phyloP scores from a whole-genome alignment of 371 early-diverging fungal species.

The Apophysomyces variabilis region DNA sequence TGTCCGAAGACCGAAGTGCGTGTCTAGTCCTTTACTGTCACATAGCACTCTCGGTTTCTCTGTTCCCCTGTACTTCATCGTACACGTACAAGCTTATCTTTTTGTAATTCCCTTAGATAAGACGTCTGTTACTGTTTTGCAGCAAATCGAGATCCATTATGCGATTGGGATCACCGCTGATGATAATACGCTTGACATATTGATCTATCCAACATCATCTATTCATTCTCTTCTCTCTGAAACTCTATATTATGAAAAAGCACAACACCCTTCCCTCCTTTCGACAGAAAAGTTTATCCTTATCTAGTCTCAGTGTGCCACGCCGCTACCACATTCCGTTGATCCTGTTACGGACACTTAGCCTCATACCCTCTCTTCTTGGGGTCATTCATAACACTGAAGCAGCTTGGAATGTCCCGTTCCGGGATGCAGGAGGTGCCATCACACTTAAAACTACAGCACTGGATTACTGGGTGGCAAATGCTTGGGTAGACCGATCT shows the following conservation, averaged over 20 bases:
- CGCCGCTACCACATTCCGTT: constrained; percentile 44
- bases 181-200: too few species aligned
- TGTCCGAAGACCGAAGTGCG: too few species aligned
- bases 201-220: not conserved
- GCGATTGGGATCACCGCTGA: too few species aligned
- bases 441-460: constrained; percentile 52
- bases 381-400: constrained; percentile 47
- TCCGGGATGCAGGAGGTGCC: constrained; percentile 56
- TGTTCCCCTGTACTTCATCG: too few species aligned
- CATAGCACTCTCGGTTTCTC: too few species aligned
- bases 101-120: too few species aligned
- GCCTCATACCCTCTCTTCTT: constrained; percentile 53
- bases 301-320: constrained; percentile 52
- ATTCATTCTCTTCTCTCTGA: not conserved
- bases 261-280: constrained; percentile 34
- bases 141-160: too few species aligned
- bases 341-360: constrained; percentile 47
- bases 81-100: too few species aligned
- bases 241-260: constrained; percentile 19
- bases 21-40: too few species aligned
- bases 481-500: constrained; percentile 54
- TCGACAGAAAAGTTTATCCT: constrained; percentile 29
- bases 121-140: too few species aligned
- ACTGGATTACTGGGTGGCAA: constrained; percentile 61
- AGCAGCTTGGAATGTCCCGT: constrained; percentile 40